Evolutionary conservation across 2,329 filamentous ascomycete species (phyloP).

Genomic region (Chrysosporium keratinophilum): DNA sequence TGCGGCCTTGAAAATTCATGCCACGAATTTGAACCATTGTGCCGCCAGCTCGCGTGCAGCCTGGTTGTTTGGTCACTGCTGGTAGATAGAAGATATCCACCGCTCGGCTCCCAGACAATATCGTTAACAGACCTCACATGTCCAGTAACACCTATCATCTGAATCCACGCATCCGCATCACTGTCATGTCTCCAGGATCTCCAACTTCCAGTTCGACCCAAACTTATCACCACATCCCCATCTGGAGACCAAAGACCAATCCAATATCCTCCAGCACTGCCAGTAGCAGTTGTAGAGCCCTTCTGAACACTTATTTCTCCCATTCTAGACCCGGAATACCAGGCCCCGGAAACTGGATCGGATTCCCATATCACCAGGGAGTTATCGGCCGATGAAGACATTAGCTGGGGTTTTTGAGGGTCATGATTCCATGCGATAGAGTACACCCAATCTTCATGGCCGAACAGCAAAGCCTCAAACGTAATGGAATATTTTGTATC

Average conservation of each 20-base stretch:
- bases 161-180: conserved; percentile 59
- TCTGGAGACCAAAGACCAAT: conserved; percentile 82
- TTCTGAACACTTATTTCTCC: conserved; percentile 93
- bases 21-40: conserved; percentile 53
- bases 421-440: conserved; percentile 63
- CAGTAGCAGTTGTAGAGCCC: conserved; percentile 90
- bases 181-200: conserved; percentile 63
- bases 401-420: conserved; percentile 53
- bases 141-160: conserved; percentile 66
- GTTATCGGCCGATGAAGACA: conserved; percentile 90
- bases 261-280: conserved; percentile 94
- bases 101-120: conserved; percentile 71
- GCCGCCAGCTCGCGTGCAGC: conserved; percentile 69
- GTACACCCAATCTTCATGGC: conserved; percentile 98
- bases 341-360: conserved; percentile 73
- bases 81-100: conserved; percentile 78
- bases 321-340: conserved; percentile 74
- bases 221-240: conserved; percentile 62
- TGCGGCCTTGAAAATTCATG: conserved; percentile 93
- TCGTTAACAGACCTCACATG: conserved; percentile 75
- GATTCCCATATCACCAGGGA: conserved; percentile 88
- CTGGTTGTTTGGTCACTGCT: conserved; percentile 87
- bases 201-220: conserved; percentile 91
- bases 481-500: conserved; percentile 64
- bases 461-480: conserved; percentile 85